Evolutionary conservation across 1,284 basidiomycete genomes (phyloP), one percentile per base, ranked within the genome.

Genomic region (Salmacisia buchloeana): DNA sequence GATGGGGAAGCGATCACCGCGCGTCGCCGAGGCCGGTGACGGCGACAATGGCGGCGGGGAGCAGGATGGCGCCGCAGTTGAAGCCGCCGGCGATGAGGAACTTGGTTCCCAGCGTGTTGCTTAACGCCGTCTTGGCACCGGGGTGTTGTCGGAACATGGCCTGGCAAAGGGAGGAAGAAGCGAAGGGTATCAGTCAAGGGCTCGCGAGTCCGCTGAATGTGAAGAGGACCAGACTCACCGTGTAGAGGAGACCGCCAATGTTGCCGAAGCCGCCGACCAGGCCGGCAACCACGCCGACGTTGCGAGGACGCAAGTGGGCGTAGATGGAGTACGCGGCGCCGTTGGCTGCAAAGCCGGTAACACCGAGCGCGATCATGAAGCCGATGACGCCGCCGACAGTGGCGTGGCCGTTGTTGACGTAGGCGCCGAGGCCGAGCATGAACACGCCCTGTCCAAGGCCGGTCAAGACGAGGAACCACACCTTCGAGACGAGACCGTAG

Each of bases 401-500:
- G 15, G 70, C 63, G 59, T 62, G 31, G 13, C 41, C 39, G 38
- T 68, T 73, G 69, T 84, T 81, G 60, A 85, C 81, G 73, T 86
- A 85, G 29, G 82, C 35, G 18, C 83, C 83, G 23, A 83, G 72
- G 29, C 81, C 85, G 61, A 87, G 75, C 59, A 82, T 81, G 15
- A 84, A 70, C 7, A 83, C 70, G 13, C 85, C 85, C 76, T 85
- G 84, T 2, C 81, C 62, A 41, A 84, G 61, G 1, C 84, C 84
- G 27, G 83, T 81, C 18, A 66, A 63, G 59, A 86, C 76, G 43
- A 83, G 82, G 67, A 84, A 81, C 64, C 82, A 83, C 69, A 87
- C 86, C 76, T 87, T 86, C 1, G 83, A 84, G 9, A 74, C 72
- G 65, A 81, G 82, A 2, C 86, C 86, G 62, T 59, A 85, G 39